These are phyloP conservation scores for Pythium scleroteichum DNA, from an alignment of 352 stramenopile species.

Conservation along the genomic window DNA sequence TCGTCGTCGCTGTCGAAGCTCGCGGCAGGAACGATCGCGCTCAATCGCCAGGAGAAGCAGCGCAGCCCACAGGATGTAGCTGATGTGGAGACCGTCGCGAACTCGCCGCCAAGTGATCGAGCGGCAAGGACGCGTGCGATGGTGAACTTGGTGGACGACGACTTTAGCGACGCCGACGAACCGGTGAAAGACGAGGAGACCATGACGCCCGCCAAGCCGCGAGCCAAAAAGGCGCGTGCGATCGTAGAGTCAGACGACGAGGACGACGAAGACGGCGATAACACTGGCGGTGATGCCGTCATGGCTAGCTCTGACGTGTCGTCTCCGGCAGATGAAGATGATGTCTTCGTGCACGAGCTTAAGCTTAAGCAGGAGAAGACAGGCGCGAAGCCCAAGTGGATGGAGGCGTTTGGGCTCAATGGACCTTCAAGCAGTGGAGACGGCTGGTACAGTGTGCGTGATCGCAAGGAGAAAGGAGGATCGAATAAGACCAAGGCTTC, in stretches of 20 bases:
- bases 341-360: constrained; percentile 35
- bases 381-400: constrained; percentile 39
- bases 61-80: constrained; percentile 34
- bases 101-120: background rate
- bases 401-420: constrained; percentile 47
- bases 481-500: constrained; percentile 4
- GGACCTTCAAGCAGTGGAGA: constrained; percentile 17
- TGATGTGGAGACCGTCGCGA: constrained; percentile 23
- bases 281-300: background rate
- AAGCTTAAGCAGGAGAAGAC: constrained; percentile 33
- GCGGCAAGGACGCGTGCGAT: constrained; percentile 30
- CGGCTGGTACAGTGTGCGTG: constrained; percentile 26
- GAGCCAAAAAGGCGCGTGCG: constrained; percentile 48
- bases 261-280: constrained; percentile 26
- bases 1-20: constrained; percentile 15
- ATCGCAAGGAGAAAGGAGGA: constrained; percentile 5
- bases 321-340: constrained; percentile 41
- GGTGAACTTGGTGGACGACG: constrained; percentile 34
- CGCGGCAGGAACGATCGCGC: constrained; percentile 4
- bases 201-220: constrained; percentile 36
- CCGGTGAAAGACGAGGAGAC: constrained; percentile 40
- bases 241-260: constrained; percentile 74
- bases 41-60: constrained; percentile 24
- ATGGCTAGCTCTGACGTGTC: constrained; percentile 48
- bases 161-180: constrained; percentile 28